Base-by-base conservation (phyloP, 1,139 yeast genomes). In the Pneumocystis carinii region DNA sequence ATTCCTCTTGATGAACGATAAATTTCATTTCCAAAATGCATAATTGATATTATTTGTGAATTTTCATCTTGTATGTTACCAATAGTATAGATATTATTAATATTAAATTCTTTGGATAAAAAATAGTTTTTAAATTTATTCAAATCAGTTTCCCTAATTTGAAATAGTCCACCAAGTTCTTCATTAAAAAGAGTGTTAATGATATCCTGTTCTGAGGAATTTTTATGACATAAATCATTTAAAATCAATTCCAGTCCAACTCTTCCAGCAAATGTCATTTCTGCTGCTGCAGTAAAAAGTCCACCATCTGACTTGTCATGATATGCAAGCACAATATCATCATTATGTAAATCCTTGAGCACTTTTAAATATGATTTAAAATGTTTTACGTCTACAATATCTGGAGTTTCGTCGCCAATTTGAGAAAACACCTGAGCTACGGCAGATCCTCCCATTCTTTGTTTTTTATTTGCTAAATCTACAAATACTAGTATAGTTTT, bases 241-340 rank as follows among this genome's bases (percentile, higher is more conserved):
- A 75, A 62, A 38, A 70, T 66, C 63, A 87, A 73, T 62, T 81
- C 76, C 66, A 90, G 73, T 68, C 98, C 99, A 65, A 83, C 82
- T 76, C 97, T 86, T 39, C 94, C 90, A 61, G 98, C 96, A 77
- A 94, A 94, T 0, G 96, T 95, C 98, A 94, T 92, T 77, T 94
- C 99, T 58, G 86, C 77, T 61, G 87, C 77, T 10, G 98, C 85
- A 62, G 87, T 84, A 66, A 90, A 77, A 70, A 90, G 79, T 72
- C 99, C 99, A 80, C 99, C 99, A 75, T 94, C 99, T 29, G 96
- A 88, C 72, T 94, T 81, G 75, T 94, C 99, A 72, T 94, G 99
- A 77, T 94, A 94, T 10, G 97, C 89, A 71, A 85, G 79, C 24
- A 94, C 94, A 62, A 81, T 66, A 64, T 81, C 80, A 62, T 83